Base-by-base conservation (phyloP, 176 grass and related monocot genomes). In the Areca catechu region DNA sequence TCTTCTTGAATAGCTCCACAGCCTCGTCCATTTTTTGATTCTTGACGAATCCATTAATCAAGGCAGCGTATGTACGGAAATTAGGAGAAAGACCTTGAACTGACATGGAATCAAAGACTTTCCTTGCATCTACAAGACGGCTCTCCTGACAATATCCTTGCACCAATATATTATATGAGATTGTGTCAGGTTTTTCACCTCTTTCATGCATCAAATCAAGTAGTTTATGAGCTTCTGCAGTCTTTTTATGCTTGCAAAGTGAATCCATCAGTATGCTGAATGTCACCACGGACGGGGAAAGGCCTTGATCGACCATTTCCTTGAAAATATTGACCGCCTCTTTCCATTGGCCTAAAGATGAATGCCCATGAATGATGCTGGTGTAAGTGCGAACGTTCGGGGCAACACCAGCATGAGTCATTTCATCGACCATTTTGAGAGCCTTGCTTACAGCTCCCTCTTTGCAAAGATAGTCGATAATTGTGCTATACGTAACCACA, bases 281-380 rank as follows among this genome's bases (percentile, higher is more conserved):
- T 1, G 19, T 74, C 24, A 22, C 20, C 24, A 17, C 7, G 66
- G 56, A 0, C 15, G 74, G 74, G 53, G 7, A 1, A 49, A 74
- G 0, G 48, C 50, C 60, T 0, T 0, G 5, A 5, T 17, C 47
- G 12, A 69, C 30, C 79, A 87, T 87, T 0, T 60, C 19, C 19
- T 29, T 69, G 19, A 82, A 68, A 3, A 75, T 3, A 30, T 16
- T 65, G 16, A 22, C 10, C 0, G 63, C 48, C 16, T 77, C 5
- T 16, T 29, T 52, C 69, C 68, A 82, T 15, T 54, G 24, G 1
- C 65, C 65, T 12, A 17, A 2, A 37, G 49, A 19, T 16, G 20
- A 82, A 48, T 57, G 53, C 54, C 54, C 78, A 53, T 73, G 15
- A 9, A 80, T 73, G 2, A 78, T 16, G 62, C 3, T 52, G 57